Conservation (phyloP, 345 rosid genomes). For the Pugionium dolabratum region DNA sequence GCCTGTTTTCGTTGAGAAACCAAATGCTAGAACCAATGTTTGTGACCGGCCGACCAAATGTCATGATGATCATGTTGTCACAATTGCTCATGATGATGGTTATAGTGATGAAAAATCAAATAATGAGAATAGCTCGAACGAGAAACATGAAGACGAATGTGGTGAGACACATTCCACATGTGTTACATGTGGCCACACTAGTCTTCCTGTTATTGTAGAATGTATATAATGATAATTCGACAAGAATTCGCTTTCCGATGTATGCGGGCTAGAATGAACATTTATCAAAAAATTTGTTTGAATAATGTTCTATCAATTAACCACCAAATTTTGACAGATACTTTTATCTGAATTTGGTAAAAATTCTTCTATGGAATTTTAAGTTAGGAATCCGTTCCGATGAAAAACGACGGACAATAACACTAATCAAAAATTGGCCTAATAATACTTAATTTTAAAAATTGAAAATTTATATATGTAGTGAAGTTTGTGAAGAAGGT, state of each 20-base stretch:
- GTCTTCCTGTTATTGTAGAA: constrained; percentile 18
- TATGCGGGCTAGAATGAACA: no score
- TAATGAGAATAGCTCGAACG: background rate
- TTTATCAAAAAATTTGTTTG: no score
- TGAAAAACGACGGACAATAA: no score
- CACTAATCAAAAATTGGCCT: no score
- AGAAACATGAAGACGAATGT: constrained; percentile 13
- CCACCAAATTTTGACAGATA: no score
- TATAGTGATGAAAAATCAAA: constrained; percentile 8
- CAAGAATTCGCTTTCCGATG: background rate
- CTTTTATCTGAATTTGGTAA: no score
- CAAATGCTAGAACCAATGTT: constrained; percentile 16
- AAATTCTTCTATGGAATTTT: no score
- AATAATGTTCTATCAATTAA: no score
- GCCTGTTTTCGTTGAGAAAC: constrained; percentile 37
- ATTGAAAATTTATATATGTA: no score
- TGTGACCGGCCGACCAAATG: constrained; percentile 16
- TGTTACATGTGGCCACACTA: constrained; percentile 21
- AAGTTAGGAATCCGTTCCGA: no score
- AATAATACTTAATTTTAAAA: no score
- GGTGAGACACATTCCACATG: background rate
- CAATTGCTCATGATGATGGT: constrained; percentile 27
- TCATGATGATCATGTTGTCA: constrained; percentile 31
- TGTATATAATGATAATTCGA: constrained; percentile 22
- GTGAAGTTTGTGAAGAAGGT: no score